Evolutionary conservation across 2,329 filamentous ascomycete species (phyloP).

Genomic region (Pezicula radicicola): DNA sequence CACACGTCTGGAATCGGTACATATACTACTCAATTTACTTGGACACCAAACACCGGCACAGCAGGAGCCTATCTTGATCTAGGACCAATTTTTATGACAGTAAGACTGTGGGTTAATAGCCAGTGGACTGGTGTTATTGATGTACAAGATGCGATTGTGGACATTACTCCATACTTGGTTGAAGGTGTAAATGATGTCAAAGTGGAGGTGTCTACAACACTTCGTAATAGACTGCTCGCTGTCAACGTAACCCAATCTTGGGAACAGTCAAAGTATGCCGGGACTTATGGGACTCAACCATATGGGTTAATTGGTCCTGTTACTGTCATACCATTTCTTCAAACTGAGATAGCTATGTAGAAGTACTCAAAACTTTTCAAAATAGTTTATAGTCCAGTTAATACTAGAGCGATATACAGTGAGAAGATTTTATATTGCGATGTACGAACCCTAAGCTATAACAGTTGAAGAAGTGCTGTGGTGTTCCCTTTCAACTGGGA

Average conservation of each 20-base stretch:
- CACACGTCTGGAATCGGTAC: conserved; percentile 2
- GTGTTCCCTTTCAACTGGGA: too few species aligned
- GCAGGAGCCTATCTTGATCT: too few species aligned
- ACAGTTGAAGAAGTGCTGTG: too few species aligned
- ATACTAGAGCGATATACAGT: too few species aligned
- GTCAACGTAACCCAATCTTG: not conserved
- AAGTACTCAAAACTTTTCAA: not conserved
- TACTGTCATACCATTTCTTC: not conserved
- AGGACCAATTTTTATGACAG: too few species aligned
- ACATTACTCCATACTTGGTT: not conserved
- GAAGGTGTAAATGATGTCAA: not conserved
- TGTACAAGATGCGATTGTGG: conserved; percentile 1
- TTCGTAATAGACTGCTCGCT: not conserved
- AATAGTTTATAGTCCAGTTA: too few species aligned
- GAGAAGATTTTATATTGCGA: too few species aligned
- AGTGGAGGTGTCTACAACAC: not conserved
- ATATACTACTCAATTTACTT: not conserved
- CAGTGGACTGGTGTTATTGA: not conserved
- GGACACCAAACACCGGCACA: not conserved
- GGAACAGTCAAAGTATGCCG: conserved; percentile 1
- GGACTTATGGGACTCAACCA: not conserved
- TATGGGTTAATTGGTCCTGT: not conserved
- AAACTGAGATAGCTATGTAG: not conserved
- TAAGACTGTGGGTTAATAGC: not conserved
- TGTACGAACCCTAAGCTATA: too few species aligned